Conservation (phyloP, 2,329 filamentous ascomycete genomes). For the Calonectria pseudoturangicola region DNA sequence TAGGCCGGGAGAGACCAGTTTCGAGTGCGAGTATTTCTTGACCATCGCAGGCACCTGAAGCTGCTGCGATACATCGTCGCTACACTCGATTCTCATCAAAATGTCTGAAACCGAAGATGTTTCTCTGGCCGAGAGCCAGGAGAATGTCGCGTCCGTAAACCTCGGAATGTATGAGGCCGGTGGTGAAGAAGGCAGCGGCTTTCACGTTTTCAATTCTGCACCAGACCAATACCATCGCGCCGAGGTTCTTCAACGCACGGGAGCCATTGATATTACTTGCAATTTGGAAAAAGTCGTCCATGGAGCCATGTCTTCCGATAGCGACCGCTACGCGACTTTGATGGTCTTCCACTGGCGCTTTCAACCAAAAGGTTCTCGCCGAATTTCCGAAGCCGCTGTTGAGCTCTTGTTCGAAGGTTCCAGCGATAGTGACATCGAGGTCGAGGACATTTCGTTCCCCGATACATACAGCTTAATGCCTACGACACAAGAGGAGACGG, state of each 20-base stretch:
- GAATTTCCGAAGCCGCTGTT: neutral
- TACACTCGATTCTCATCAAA: neutral
- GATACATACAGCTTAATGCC: neutral
- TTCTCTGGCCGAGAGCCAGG: neutral
- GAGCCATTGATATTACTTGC: slow-evolving; percentile 42
- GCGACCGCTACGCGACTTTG: neutral
- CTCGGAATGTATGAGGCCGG: slow-evolving; percentile 1
- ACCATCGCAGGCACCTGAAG: neutral
- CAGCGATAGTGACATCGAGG: neutral
- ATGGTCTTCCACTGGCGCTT: slow-evolving; percentile 2
- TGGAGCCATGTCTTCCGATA: neutral
- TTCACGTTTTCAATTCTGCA: slow-evolving; percentile 40
- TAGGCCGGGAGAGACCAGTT: neutral
- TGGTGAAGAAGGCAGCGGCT: slow-evolving; percentile 37
- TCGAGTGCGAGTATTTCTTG: neutral
- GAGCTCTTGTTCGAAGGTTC: neutral
- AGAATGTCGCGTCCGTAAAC: neutral
- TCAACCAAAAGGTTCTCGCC: neutral
- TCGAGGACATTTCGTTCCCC: neutral
- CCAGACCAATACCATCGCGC: slow-evolving; percentile 38
- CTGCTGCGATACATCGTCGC: neutral
- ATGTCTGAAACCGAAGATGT: neutral
- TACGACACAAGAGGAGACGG: neutral
- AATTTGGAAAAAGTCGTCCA: slow-evolving; percentile 15
- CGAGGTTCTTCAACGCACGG: slow-evolving; percentile 39